These are phyloP conservation scores for Ochromonas danica DNA, from an alignment of 108 stramenopile species.

Conservation along the genomic window DNA sequence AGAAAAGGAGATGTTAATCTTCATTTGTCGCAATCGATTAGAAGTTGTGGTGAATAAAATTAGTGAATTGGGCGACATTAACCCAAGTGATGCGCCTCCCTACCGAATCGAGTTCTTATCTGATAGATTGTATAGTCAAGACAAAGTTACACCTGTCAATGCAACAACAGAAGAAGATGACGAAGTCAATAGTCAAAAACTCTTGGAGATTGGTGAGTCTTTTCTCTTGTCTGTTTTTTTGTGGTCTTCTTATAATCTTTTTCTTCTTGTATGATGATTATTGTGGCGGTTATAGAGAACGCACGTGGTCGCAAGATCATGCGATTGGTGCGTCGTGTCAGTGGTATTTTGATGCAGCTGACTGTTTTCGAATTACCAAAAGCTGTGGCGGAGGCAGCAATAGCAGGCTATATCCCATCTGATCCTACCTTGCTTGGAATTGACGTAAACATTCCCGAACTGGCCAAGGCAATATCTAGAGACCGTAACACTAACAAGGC, in stretches of 20 bases:
- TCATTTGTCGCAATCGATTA: slow-evolving; percentile 28
- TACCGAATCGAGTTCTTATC: slow-evolving; percentile 23
- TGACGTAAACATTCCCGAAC: not conserved
- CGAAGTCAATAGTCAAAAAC: not conserved
- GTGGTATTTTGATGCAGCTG: slow-evolving; percentile 22
- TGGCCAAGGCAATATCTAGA: no score
- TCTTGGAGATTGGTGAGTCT: not conserved
- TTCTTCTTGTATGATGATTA: not conserved
- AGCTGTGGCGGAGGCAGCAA: not conserved
- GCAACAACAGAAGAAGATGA: slow-evolving; percentile 8
- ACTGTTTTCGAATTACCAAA: slow-evolving; percentile 20
- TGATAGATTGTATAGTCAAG: slow-evolving; percentile 4
- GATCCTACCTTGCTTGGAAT: not conserved
- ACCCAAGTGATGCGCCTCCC: not conserved
- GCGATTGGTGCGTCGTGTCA: slow-evolving; percentile 30
- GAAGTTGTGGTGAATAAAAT: slow-evolving; percentile 28
- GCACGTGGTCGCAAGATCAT: slow-evolving; percentile 32
- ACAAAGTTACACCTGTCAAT: slow-evolving; percentile 31
- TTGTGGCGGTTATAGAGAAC: not conserved
- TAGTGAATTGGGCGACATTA: not conserved
- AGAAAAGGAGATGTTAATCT: slow-evolving; percentile 26
- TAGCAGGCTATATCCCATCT: not conserved
- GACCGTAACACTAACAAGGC: not conserved
- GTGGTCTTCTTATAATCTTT: no score
- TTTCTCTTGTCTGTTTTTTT: not conserved